phyloP scores from a whole-genome alignment of 2,329 filamentous ascomycete species.

The Zasmidium cellare region DNA sequence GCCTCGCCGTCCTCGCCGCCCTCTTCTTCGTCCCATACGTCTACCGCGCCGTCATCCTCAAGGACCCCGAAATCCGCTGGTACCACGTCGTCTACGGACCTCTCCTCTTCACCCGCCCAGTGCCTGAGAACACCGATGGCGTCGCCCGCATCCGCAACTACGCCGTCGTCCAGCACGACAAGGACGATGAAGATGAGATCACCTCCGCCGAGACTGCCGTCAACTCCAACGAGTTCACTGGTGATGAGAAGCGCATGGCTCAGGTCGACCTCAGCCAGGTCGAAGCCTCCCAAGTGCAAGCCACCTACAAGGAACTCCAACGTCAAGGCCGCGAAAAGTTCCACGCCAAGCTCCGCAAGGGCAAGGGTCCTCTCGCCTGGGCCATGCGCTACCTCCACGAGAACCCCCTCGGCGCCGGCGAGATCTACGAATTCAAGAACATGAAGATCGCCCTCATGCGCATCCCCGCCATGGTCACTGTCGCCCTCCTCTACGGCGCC shows the following conservation, averaged over 20 bases:
- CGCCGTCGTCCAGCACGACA: slow-evolving; percentile 69
- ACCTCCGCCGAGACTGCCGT: slow-evolving; percentile 38
- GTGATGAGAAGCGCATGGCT: slow-evolving; percentile 43
- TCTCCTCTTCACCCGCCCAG: slow-evolving; percentile 52
- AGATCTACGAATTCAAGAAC: slow-evolving; percentile 74
- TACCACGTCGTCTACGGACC: slow-evolving; percentile 38
- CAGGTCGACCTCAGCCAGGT: slow-evolving; percentile 16
- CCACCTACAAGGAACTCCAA: slow-evolving; percentile 62
- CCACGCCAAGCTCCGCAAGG: slow-evolving; percentile 63
- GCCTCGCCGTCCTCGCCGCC: slow-evolving; percentile 42
- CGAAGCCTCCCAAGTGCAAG: neutral
- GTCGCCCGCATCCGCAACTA: slow-evolving; percentile 68
- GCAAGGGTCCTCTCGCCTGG: slow-evolving; percentile 72
- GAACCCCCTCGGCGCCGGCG: slow-evolving; percentile 70
- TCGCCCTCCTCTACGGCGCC: slow-evolving; percentile 68
- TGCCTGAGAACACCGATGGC: slow-evolving; percentile 52
- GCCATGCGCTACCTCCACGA: slow-evolving; percentile 75
- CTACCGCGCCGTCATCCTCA: slow-evolving; percentile 32
- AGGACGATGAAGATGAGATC: slow-evolving; percentile 39
- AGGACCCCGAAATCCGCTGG: slow-evolving; percentile 33
- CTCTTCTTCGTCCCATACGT: slow-evolving; percentile 41
- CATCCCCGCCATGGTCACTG: slow-evolving; percentile 66
- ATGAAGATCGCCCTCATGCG: slow-evolving; percentile 59
- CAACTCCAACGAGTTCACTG: slow-evolving; percentile 44
- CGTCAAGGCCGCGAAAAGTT: slow-evolving; percentile 58